A percentile compares a stretch with the other conserved stretches of the same genome.
These are phyloP conservation scores for Pichia sp. DNA, from an alignment of 1,139 yeast genomes.

Conservation along the genomic window DNA sequence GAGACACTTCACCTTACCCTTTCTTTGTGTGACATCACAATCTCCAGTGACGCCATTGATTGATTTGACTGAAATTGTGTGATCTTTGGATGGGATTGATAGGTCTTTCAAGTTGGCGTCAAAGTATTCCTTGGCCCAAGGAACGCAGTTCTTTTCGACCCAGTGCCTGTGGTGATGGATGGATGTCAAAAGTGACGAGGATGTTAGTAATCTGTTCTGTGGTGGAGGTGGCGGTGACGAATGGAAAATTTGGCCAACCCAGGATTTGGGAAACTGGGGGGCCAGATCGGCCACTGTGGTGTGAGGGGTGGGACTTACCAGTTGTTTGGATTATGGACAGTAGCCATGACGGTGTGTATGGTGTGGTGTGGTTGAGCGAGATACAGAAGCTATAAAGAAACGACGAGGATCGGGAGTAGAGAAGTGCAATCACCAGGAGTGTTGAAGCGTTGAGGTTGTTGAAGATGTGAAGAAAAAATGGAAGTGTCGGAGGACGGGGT, in stretches of 20 bases:
- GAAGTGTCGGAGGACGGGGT: no score
- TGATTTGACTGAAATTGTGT: slow-evolving; percentile 38
- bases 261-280: no score
- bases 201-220: background rate
- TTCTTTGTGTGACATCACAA: slow-evolving; percentile 79
- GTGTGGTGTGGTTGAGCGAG: no score
- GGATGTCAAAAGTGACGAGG: background rate
- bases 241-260: background rate
- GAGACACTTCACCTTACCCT: slow-evolving; percentile 75
- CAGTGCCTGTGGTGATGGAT: slow-evolving; percentile 54
- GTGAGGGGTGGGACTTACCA: slow-evolving; percentile 47
- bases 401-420: no score
- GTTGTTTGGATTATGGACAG: slow-evolving; percentile 78
- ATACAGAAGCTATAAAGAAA: no score
- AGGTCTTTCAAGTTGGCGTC: slow-evolving; percentile 42
- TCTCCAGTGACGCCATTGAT: slow-evolving; percentile 60
- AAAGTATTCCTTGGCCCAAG: slow-evolving; percentile 69
- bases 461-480: no score
- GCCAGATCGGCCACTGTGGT: no score
- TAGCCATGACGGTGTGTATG: slow-evolving; percentile 59
- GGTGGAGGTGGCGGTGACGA: background rate
- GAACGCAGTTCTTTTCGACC: slow-evolving; percentile 77
- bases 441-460: no score
- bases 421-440: no score
- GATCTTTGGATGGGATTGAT: slow-evolving; percentile 30